Conservation (phyloP, 202 grass and related monocot genomes). For the Panicum virgatum region DNA sequence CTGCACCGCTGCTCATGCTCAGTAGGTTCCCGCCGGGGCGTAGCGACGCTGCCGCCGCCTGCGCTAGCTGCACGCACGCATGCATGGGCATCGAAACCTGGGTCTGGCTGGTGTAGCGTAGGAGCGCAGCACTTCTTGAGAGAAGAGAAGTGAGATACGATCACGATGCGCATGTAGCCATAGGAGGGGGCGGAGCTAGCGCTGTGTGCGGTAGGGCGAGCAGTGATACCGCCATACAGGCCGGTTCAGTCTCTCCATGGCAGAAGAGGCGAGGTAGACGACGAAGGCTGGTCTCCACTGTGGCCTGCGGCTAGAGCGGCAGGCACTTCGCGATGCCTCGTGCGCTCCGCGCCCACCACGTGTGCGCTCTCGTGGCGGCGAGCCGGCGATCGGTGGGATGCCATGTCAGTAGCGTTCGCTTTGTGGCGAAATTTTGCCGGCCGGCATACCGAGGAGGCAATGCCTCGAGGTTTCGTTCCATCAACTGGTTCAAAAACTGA, state of each 20-base stretch:
- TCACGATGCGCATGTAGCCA: neutral
- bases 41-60: neutral
- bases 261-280: neutral
- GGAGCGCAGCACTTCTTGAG: neutral
- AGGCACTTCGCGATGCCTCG: slow-evolving; percentile 10
- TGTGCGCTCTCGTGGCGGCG: neutral
- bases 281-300: slow-evolving; percentile 8
- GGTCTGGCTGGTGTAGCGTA: neutral
- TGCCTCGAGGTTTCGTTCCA: neutral
- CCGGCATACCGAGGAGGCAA: neutral
- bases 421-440: neutral
- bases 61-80: neutral
- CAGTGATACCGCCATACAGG: slow-evolving; percentile 23
- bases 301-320: neutral
- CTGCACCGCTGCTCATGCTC: neutral
- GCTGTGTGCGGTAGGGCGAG: slow-evolving; percentile 19
- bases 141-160: neutral
- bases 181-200: slow-evolving; percentile 15
- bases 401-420: neutral
- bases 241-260: slow-evolving; percentile 11
- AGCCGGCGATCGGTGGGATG: neutral
- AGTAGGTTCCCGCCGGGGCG: neutral
- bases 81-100: slow-evolving; percentile 12
- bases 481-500: neutral
- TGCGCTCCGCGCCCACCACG: slow-evolving; percentile 3